These are phyloP conservation scores for Theobroma cacao DNA, from an alignment of 345 rosid species.

Conservation along the genomic window DNA sequence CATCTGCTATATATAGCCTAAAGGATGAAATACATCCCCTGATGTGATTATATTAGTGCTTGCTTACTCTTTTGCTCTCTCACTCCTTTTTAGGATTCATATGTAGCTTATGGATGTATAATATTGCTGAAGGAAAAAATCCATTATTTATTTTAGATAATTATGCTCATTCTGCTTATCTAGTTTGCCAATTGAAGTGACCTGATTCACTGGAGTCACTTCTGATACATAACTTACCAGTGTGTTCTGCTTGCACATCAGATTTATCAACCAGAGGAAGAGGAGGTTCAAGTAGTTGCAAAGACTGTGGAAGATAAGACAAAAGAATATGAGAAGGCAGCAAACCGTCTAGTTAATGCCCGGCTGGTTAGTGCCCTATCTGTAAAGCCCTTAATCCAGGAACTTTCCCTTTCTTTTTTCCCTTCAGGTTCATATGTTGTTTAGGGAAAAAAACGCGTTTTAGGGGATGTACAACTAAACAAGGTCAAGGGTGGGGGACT, in stretches of 20 bases:
- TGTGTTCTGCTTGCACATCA: conserved; percentile 26
- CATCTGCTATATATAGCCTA: neutral
- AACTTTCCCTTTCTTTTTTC: neutral
- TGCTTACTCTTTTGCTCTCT: neutral
- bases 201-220: neutral
- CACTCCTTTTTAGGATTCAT: neutral
- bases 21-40: neutral
- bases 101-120: neutral
- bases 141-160: neutral
- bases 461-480: neutral
- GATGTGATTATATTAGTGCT: neutral
- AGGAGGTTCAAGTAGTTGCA: conserved; percentile 64
- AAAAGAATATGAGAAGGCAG: conserved; percentile 76
- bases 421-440: too few relatives aligned
- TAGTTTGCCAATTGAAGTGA: neutral
- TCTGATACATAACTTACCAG: conserved; percentile 2
- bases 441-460: too few relatives aligned
- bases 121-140: neutral
- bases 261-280: conserved; percentile 75
- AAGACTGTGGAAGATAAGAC: conserved; percentile 44
- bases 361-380: conserved; percentile 53
- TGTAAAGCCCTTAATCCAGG: conserved; percentile 1
- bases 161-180: neutral
- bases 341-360: conserved; percentile 62
- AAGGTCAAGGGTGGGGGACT: neutral